Percentiles rank a stretch among this genome's conserved stretches.
These are phyloP conservation scores for Lachancea quebecensis DNA, from an alignment of 805 yeast genomes.

Conservation along the genomic window DNA sequence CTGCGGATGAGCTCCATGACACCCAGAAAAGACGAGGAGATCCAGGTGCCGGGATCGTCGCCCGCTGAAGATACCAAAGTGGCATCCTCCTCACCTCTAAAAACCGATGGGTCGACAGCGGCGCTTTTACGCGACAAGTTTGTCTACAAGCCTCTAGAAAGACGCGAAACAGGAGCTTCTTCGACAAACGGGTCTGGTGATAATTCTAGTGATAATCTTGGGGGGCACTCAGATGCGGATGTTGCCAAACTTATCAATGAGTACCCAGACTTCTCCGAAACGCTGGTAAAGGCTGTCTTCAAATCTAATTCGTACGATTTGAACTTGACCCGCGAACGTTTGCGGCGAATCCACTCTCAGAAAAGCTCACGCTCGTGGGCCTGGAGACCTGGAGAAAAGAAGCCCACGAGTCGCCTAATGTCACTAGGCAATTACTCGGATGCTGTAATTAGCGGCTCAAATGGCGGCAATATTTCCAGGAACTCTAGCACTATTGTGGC, in stretches of 20 bases:
- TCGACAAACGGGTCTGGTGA: background rate
- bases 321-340: conserved; percentile 29
- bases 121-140: conserved; percentile 36
- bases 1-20: conserved; percentile 1
- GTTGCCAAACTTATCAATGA: conserved; percentile 15
- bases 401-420: conserved; percentile 18
- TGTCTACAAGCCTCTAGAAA: conserved; percentile 31
- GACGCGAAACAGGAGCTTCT: background rate
- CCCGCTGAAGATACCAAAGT: conserved; percentile 25
- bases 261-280: conserved; percentile 31
- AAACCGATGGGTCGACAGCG: conserved; percentile 10
- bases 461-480: background rate
- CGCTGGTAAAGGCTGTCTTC: conserved; percentile 35
- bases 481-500: background rate
- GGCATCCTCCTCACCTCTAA: conserved; percentile 28
- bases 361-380: conserved; percentile 10
- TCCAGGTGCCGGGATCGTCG: conserved; percentile 49
- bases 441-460: conserved; percentile 1
- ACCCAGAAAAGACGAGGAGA: conserved; percentile 8
- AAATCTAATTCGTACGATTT: conserved; percentile 33
- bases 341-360: conserved; percentile 21
- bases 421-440: conserved; percentile 4
- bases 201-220: background rate
- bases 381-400: conserved; percentile 19
- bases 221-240: conserved; percentile 2